Conservation (phyloP, 805 yeast genomes). For the Saccharomyces kudriavzevii region DNA sequence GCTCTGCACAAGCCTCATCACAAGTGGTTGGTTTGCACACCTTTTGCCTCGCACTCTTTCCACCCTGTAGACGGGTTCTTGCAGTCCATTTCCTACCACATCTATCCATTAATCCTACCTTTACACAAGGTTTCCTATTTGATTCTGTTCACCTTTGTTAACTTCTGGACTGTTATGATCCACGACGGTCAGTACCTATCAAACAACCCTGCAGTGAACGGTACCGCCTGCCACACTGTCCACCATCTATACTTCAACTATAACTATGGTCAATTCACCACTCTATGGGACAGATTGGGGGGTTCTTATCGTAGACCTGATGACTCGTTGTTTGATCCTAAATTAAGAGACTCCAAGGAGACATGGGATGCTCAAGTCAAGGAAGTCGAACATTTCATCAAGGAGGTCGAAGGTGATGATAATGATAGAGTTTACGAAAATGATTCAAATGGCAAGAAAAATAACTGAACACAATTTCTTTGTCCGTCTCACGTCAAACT, state of each 20-base stretch:
- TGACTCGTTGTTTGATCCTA: constrained; percentile 65
- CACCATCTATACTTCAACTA: constrained; percentile 96
- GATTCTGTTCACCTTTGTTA: constrained; percentile 77
- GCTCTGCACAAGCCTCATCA: constrained; percentile 92
- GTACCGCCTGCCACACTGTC: constrained; percentile 96
- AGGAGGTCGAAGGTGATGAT: constrained; percentile 66
- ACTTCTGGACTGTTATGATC: constrained; percentile 97
- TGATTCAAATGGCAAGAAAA: constrained; percentile 7
- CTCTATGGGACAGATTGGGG: constrained; percentile 96
- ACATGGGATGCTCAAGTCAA: constrained; percentile 65
- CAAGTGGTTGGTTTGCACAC: constrained; percentile 98
- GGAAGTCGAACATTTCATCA: constrained; percentile 72
- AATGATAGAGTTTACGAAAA: constrained; percentile 69
- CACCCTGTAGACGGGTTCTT: constrained; percentile 95
- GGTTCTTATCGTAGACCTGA: constrained; percentile 91
- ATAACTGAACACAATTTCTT: constrained; percentile 1
- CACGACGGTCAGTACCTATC: constrained; percentile 96
- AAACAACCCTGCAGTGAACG: constrained; percentile 88
- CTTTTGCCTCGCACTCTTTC: constrained; percentile 97
- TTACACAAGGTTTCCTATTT: constrained; percentile 81
- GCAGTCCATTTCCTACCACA: constrained; percentile 89
- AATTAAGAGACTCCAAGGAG: constrained; percentile 45
- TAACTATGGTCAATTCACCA: constrained; percentile 96
- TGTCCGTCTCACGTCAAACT: neutral
- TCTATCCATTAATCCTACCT: constrained; percentile 88